Percentiles rank a stretch among this genome's conserved stretches.
Conservation (phyloP, 495 filamentous ascomycete species). For the Aspergillus mulundensis region DNA sequence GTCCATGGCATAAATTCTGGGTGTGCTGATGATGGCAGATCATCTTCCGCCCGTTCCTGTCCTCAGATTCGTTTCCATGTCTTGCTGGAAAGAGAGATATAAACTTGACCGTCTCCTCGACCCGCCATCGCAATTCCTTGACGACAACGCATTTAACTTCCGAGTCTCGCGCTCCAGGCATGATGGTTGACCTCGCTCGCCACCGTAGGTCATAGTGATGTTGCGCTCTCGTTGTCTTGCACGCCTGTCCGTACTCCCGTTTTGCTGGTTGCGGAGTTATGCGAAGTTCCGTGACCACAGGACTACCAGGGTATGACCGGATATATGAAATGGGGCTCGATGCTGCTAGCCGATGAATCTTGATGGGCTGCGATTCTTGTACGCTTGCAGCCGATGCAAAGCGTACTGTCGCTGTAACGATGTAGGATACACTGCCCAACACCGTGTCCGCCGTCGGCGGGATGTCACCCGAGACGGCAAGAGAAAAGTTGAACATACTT, state of each 20-base stretch:
- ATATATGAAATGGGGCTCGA: background rate
- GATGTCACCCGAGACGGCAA: background rate
- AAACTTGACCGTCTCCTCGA: constrained; percentile 9
- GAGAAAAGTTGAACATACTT: background rate
- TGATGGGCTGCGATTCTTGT: background rate
- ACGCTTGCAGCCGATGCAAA: background rate
- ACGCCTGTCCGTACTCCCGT: background rate
- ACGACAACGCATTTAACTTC: constrained; percentile 8
- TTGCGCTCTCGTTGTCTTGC: too few species aligned
- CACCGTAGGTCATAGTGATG: background rate
- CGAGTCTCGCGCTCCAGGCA: constrained; percentile 1
- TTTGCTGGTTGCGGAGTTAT: background rate
- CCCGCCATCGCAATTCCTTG: constrained; percentile 9
- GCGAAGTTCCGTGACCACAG: background rate
- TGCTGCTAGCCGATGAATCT: background rate
- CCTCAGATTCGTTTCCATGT: background rate
- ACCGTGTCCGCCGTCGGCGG: background rate
- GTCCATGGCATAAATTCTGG: background rate
- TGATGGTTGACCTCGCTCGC: constrained; percentile 2
- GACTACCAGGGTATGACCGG: background rate
- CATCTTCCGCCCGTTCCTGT: too few species aligned
- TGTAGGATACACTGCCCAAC: background rate
- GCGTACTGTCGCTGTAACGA: background rate
- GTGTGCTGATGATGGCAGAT: background rate
- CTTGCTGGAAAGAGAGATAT: background rate